Base-by-base conservation (phyloP, 257 asterid genomes). In the Handroanthus guayacan region DNA sequence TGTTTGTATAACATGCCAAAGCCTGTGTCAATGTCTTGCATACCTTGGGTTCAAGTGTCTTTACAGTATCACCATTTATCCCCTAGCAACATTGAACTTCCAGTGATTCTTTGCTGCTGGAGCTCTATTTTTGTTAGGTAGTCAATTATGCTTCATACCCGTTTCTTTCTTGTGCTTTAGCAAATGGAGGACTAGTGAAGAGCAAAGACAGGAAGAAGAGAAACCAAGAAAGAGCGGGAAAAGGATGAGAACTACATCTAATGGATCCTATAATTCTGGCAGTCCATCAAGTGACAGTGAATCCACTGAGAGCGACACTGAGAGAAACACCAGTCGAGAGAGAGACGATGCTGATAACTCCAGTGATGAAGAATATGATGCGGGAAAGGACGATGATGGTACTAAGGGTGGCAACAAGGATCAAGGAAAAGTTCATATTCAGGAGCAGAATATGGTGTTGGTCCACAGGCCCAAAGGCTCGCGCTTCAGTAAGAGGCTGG, bases 101-200 rank as follows among this genome's bases (percentile, higher is more conserved):
- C 20, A 25, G 47, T n/a, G 10, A 16, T 52, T 34, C 39, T 4
- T 62, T 62, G 38, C 47, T 8, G 6, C 56, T 58, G 13, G n/a
- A 62, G 52, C 45, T 71, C 18, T 63, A 10, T 45, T 18, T 55
- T 76, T 38, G 31, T 5, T 52, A 61, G 31, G 61, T 47, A 6
- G 39, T 61, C 79, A 47, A 67, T 64, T 36, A 50, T 43, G 34
- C 57, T 41, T 34, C 65, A 50, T 69, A 14, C 72, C 54, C 55
- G 14, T 17, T 9, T 67, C 65, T 57, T 25, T 50, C 54, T 62
- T 51, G 58, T 72, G 62, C 67, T 76, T 65, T 71, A 93, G 98
- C 84, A 86, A 84, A 72, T 79, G 84, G 86, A 89, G 86, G 85
- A 78, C 72, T 9, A 61, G 65, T 71, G 84, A 84, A 75, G 86